Conservation (phyloP, 2,329 filamentous ascomycete genomes). For the Trichophaea hybrida region DNA sequence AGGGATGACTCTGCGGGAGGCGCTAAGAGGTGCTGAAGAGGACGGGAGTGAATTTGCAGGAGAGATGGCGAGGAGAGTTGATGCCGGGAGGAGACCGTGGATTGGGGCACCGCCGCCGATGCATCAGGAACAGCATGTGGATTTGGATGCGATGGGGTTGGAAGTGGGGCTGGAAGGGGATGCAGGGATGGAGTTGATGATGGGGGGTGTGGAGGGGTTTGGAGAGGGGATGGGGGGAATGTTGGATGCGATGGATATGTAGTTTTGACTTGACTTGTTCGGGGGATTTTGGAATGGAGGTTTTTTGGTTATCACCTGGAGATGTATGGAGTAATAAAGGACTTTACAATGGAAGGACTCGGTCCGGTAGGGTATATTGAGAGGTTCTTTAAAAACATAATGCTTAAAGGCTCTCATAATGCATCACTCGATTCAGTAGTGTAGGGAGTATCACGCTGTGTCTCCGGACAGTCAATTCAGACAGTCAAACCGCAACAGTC, state of each 20-base stretch:
- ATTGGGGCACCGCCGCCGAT: slow-evolving; percentile 4
- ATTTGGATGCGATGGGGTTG: slow-evolving; percentile 7
- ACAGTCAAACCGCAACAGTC: too few species aligned
- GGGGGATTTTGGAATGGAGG: background rate
- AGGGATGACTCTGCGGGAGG: slow-evolving; percentile 14
- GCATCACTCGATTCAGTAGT: slow-evolving; percentile 9
- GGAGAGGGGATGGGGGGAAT: slow-evolving; percentile 6
- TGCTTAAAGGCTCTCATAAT: background rate
- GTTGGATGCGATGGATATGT: slow-evolving; percentile 9
- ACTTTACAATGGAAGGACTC: too few species aligned
- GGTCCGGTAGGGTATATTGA: too few species aligned
- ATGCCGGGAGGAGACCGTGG: slow-evolving; percentile 11
- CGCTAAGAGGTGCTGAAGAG: slow-evolving; percentile 13
- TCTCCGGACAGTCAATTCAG: too few species aligned
- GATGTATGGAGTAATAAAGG: too few species aligned
- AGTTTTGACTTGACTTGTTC: slow-evolving; percentile 7
- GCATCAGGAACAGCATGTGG: slow-evolving; percentile 1
- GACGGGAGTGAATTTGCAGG: slow-evolving; percentile 6
- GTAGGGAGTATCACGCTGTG: slow-evolving; percentile 12
- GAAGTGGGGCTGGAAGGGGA: background rate
- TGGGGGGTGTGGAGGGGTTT: background rate
- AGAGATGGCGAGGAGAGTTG: slow-evolving; percentile 11
- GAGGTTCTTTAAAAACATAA: too few species aligned
- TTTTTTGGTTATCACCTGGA: too few species aligned
- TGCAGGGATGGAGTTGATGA: slow-evolving; percentile 5